Base-by-base conservation (phyloP, 129 eudicot genomes). In the Artemisia argyi region DNA sequence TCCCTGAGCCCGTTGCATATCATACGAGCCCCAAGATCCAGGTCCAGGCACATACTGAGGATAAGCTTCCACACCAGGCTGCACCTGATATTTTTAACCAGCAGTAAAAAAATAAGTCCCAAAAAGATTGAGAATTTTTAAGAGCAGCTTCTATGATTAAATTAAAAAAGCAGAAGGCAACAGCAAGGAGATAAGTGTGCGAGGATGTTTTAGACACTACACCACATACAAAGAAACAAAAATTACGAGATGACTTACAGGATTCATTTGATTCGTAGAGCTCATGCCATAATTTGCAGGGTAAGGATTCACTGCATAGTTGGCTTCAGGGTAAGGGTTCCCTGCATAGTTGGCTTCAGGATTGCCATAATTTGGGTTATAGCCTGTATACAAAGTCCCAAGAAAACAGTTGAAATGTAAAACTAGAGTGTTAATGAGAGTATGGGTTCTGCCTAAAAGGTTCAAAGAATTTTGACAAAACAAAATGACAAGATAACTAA, bases 1-100 rank as follows among this genome's bases (percentile, higher is more conserved):
- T 26, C 88, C 91, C 76, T 87, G 96, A 82, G 81, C 81, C 77
- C 85, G 80, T 77, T 87, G 96, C 79, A 79, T 72, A 73, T 86
- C 91, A 70, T 93, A 85, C 47, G 92, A 47, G 59, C 88, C 96
- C 98, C 98, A 93, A 30, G 85, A 55, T 73, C 94, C 97, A 73
- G 90, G 89, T 76, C 88, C 98, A 80, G 91, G 82, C 72, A 84
- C 96, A 87, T 89, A 87, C 66, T 87, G 98, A 70, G 95, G 84
- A 82, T 86, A 92, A 58, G 78, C 91, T 86, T 92, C 95, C 48
- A 74, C 89, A 76, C 87, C 84, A 75, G 94, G 73, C 75, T 86
- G 96, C 55, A 71, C 78, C 94, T 86, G 86, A 60, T 71, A 67
- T 35, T 52, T 66, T 52, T 10, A 35, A 59, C 62, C 53, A 54